phyloP scores from a whole-genome alignment of 169 alveolate genomes.

The Cryptosporidium meleagridis region DNA sequence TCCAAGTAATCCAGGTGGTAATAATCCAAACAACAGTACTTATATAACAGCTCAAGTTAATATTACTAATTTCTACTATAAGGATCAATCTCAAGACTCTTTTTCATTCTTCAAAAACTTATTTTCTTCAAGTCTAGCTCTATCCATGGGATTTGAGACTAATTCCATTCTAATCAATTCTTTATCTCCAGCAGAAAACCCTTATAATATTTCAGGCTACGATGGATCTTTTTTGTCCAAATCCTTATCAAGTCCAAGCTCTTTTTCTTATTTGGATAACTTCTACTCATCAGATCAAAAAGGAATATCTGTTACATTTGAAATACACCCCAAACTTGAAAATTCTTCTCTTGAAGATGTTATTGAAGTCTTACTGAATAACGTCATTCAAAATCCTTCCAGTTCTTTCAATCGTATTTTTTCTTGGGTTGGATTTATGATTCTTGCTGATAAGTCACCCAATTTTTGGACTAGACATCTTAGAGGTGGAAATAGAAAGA shows the following conservation, averaged over 20 bases:
- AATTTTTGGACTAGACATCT: conserved; percentile 74
- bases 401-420: conserved; percentile 67
- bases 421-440: conserved; percentile 75
- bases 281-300: conserved; percentile 34
- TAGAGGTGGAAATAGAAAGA: conserved; percentile 57
- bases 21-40: background rate
- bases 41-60: conserved; percentile 72
- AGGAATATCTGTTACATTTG: conserved; percentile 71
- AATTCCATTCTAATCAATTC: conserved; percentile 8
- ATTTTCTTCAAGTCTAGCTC: conserved; percentile 59
- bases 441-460: conserved; percentile 65
- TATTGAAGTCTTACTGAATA: conserved; percentile 35
- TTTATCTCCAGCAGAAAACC: conserved; percentile 57
- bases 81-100: conserved; percentile 67
- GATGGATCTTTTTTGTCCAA: background rate
- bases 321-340: conserved; percentile 30
- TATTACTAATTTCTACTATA: conserved; percentile 61
- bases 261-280: background rate
- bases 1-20: background rate
- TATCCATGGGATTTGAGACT: conserved; percentile 56
- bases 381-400: conserved; percentile 65
- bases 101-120: conserved; percentile 61
- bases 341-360: conserved; percentile 55
- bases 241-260: background rate
- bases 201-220: conserved; percentile 18